Conservation (phyloP, 148 eudicot genomes). For the Camellia lanceoleosa region DNA sequence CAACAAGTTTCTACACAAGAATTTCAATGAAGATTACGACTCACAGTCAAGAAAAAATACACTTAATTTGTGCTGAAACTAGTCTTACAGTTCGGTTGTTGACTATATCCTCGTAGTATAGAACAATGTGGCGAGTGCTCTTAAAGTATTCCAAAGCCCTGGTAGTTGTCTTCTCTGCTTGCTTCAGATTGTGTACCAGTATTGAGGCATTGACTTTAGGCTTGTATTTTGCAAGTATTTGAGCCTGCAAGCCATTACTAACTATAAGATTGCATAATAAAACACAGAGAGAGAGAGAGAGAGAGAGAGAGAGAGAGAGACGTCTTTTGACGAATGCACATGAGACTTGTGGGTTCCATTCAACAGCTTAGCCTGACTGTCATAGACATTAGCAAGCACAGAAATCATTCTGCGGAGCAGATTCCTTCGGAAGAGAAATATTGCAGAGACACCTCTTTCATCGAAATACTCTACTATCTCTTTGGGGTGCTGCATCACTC, state of each 20-base stretch:
- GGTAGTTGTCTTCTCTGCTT: slow-evolving; percentile 32
- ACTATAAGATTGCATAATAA: neutral
- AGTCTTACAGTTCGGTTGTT: slow-evolving; percentile 48
- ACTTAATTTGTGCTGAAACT: too few relatives aligned
- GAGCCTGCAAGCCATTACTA: slow-evolving; percentile 46
- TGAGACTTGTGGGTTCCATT: slow-evolving; percentile 84
- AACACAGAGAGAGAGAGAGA: neutral
- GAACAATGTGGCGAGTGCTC: slow-evolving; percentile 55
- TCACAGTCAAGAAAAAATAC: neutral
- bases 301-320: slow-evolving; percentile 20
- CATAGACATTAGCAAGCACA: slow-evolving; percentile 53
- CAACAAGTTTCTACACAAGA: slow-evolving; percentile 48
- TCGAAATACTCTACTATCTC: slow-evolving; percentile 56
- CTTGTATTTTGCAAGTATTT: slow-evolving; percentile 64
- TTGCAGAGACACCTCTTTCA: slow-evolving; percentile 48
- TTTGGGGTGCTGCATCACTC: slow-evolving; percentile 47
- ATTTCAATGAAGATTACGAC: neutral
- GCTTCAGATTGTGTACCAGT: slow-evolving; percentile 33
- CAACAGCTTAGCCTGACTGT: slow-evolving; percentile 47
- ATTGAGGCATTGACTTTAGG: slow-evolving; percentile 42
- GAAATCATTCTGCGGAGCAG: slow-evolving; percentile 63
- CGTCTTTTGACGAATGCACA: slow-evolving; percentile 65
- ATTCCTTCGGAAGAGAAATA: slow-evolving; percentile 66
- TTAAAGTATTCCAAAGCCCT: slow-evolving; percentile 52
- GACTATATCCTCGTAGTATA: slow-evolving; percentile 70